Conservation (phyloP, 2,329 filamentous ascomycete genomes). For the Raffaelea arxii region DNA sequence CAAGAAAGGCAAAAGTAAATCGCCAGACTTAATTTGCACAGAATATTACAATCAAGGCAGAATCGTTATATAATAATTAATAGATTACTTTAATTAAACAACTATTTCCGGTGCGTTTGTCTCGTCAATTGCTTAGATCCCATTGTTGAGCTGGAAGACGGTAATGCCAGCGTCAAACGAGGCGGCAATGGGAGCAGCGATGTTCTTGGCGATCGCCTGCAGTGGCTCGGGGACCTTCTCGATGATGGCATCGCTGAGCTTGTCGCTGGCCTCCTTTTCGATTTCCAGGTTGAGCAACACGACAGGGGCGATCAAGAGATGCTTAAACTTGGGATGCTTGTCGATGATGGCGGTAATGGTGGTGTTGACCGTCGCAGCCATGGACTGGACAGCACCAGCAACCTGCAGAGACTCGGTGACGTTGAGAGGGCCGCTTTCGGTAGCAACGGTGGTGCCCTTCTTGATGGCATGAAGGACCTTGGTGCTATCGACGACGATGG, state of each 20-base stretch:
- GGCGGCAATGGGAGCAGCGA: conserved; percentile 28
- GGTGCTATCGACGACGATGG: conserved; percentile 29
- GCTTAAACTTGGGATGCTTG: conserved; percentile 34
- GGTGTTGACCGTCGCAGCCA: conserved; percentile 26
- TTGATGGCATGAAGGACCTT: conserved; percentile 29
- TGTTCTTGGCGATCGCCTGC: conserved; percentile 20
- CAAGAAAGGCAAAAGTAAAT: no score
- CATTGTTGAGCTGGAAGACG: conserved; percentile 7
- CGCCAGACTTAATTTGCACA: no score
- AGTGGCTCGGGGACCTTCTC: conserved; percentile 28
- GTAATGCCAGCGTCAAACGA: conserved; percentile 28
- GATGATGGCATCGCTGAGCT: conserved; percentile 27
- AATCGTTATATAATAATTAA: no score
- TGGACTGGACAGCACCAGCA: conserved; percentile 23
- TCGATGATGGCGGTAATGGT: conserved; percentile 28
- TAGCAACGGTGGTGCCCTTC: conserved; percentile 25
- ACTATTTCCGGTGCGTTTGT: no score
- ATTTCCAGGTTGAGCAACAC: conserved; percentile 31
- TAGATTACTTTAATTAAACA: no score
- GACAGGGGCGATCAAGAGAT: conserved; percentile 28
- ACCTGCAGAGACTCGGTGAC: conserved; percentile 28
- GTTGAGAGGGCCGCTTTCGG: conserved; percentile 26
- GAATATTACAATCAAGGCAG: no score
- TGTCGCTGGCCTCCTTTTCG: conserved; percentile 28
- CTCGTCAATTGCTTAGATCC: conserved; percentile 3